Conservation (phyloP, 1,284 basidiomycete species). For the Naganishia albida region DNA sequence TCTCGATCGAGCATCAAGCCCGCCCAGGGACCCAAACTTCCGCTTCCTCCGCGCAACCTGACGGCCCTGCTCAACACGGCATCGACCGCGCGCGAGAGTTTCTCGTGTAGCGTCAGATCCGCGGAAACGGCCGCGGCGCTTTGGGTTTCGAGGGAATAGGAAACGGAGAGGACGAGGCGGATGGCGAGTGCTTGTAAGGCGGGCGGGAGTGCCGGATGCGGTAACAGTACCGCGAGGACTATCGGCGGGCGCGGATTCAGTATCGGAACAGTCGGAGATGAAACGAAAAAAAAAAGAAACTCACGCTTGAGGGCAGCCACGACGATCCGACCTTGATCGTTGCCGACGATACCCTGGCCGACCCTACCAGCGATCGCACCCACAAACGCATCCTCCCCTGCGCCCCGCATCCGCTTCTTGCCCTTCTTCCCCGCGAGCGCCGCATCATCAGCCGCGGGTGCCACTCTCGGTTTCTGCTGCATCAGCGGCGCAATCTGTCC, state of each 20-base stretch:
- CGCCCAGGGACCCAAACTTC: conserved; percentile 24
- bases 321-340: conserved; percentile 61
- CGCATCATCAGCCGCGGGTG: conserved; percentile 34
- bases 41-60: conserved; percentile 26
- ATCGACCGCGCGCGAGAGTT: conserved; percentile 6
- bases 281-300: conserved; percentile 37
- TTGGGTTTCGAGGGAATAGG: conserved; percentile 16
- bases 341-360: conserved; percentile 57
- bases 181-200: conserved; percentile 61
- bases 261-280: conserved; percentile 46
- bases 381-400: conserved; percentile 77
- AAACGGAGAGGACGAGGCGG: conserved; percentile 55
- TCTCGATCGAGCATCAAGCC: conserved; percentile 26
- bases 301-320: conserved; percentile 67
- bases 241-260: conserved; percentile 55
- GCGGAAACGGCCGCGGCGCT: conserved; percentile 18
- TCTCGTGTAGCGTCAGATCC: conserved; percentile 16
- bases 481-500: conserved; percentile 36
- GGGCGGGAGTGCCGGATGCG: conserved; percentile 71
- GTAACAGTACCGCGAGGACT: conserved; percentile 51
- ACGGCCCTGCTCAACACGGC: conserved; percentile 19
- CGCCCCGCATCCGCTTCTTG: conserved; percentile 73
- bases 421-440: conserved; percentile 60
- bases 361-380: conserved; percentile 58
- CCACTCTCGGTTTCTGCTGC: conserved; percentile 32